These are phyloP conservation scores for Dacryopinax spathularia DNA, from an alignment of 768 basidiomycete species.

Conservation along the genomic window DNA sequence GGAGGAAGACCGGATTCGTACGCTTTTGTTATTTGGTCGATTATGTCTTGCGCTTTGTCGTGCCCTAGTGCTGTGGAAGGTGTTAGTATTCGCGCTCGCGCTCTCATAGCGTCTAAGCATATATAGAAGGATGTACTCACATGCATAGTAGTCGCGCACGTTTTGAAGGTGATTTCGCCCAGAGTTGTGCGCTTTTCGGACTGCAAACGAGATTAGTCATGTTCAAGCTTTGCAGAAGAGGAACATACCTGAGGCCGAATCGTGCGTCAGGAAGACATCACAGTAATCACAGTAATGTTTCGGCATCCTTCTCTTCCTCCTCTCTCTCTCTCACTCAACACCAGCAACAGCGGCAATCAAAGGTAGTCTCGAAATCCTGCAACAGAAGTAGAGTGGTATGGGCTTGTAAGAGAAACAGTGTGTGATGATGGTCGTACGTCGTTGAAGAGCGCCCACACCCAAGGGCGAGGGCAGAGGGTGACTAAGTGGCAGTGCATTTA, in stretches of 20 bases:
- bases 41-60: slow-evolving; percentile 95
- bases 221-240: not conserved
- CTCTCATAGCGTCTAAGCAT: not conserved
- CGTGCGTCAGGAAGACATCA: slow-evolving; percentile 87
- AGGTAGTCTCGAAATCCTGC: too few relatives aligned
- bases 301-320: slow-evolving; percentile 31
- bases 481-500: not conserved
- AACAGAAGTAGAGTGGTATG: too few relatives aligned
- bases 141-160: slow-evolving; percentile 93
- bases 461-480: not conserved
- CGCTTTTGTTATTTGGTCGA: slow-evolving; percentile 91
- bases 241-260: slow-evolving; percentile 70
- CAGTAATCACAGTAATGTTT: slow-evolving; percentile 94
- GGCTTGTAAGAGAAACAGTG: not conserved
- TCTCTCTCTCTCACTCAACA: not conserved
- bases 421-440: not conserved
- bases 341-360: too few relatives aligned
- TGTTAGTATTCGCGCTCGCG: too few relatives aligned
- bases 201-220: slow-evolving; percentile 29
- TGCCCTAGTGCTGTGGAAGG: slow-evolving; percentile 35
- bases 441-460: not conserved
- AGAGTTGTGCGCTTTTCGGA: slow-evolving; percentile 95
- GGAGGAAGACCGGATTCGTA: slow-evolving; percentile 80
- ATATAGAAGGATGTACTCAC: slow-evolving; percentile 31
- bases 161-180: slow-evolving; percentile 94